phyloP scores from a whole-genome alignment of 305 asterid species.

The Fraxinus sp. region DNA sequence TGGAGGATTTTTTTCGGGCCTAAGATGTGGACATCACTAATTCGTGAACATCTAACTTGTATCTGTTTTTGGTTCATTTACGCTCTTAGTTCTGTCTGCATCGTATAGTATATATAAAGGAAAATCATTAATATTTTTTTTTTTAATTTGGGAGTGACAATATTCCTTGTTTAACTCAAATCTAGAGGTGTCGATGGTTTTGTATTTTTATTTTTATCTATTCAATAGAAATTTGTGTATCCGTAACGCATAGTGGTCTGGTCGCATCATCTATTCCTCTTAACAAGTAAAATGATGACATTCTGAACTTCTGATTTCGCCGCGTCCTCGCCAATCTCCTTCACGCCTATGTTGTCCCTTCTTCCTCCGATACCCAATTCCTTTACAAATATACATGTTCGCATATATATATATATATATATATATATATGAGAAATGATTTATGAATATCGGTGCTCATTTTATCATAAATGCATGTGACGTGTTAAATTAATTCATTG shows the following conservation, averaged over 20 bases:
- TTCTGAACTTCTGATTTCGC: too few species aligned
- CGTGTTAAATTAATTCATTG: too few species aligned
- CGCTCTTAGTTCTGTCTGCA: constrained; percentile 30
- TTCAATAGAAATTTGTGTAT: background rate
- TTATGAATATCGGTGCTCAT: too few species aligned
- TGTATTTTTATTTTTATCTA: background rate
- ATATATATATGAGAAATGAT: too few species aligned
- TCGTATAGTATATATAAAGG: background rate
- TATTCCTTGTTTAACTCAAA: background rate
- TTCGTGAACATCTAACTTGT: constrained; percentile 19
- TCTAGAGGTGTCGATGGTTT: background rate
- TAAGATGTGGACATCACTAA: constrained; percentile 26
- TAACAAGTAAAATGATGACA: too few species aligned
- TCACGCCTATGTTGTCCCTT: too few species aligned
- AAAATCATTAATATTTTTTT: background rate
- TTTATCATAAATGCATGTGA: too few species aligned
- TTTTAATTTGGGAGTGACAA: background rate
- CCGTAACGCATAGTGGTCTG: background rate
- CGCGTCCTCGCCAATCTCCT: too few species aligned
- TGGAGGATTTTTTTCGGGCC: constrained; percentile 73
- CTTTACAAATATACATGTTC: too few species aligned
- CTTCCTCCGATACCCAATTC: too few species aligned
- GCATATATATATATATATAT: too few species aligned
- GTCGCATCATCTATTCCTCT: too few species aligned
- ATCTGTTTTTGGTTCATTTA: constrained; percentile 31